These are phyloP conservation scores for Henckelia pumila DNA, from an alignment of 257 asterid genomes.

Conservation along the genomic window DNA sequence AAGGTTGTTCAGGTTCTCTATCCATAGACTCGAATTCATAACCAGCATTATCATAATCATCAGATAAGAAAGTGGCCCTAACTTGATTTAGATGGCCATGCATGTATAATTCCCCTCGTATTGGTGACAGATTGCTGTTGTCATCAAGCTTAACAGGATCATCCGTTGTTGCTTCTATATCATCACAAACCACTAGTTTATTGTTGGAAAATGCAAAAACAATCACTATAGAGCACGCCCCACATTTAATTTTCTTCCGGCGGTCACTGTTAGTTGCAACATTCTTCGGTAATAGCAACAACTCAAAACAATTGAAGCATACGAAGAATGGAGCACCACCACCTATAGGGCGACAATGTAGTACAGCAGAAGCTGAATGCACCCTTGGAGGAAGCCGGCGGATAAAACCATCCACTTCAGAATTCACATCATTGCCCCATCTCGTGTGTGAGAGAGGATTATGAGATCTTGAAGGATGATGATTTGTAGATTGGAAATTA, in stretches of 20 bases:
- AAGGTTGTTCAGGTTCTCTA: constrained; percentile 33
- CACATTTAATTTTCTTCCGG: constrained; percentile 61
- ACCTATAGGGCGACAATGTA: constrained; percentile 55
- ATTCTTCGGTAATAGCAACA: constrained; percentile 65
- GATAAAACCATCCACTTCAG: constrained; percentile 44
- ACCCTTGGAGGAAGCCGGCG: constrained; percentile 41
- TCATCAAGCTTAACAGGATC: constrained; percentile 28
- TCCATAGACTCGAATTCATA: constrained; percentile 63
- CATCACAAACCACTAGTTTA: constrained; percentile 36
- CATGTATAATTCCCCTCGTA: constrained; percentile 23
- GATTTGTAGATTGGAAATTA: constrained; percentile 30
- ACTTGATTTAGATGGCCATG: constrained; percentile 32
- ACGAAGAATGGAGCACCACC: constrained; percentile 87
- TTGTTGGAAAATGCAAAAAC: constrained; percentile 39
- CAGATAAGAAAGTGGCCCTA: constrained; percentile 49
- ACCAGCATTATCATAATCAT: constrained; percentile 59
- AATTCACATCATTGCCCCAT: constrained; percentile 52
- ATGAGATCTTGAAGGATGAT: constrained; percentile 37
- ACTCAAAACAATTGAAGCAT: constrained; percentile 67
- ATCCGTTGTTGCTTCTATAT: constrained; percentile 36
- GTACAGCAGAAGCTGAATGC: constrained; percentile 34
- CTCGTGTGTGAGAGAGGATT: constrained; percentile 39
- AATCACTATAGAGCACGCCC: constrained; percentile 62
- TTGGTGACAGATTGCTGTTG: constrained; percentile 14
- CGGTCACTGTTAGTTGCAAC: constrained; percentile 26